Evolutionary conservation across 164 flowering plant genomes (phyloP), one percentile per base, ranked within the genome.

Genomic region (Aristolochia contorta): DNA sequence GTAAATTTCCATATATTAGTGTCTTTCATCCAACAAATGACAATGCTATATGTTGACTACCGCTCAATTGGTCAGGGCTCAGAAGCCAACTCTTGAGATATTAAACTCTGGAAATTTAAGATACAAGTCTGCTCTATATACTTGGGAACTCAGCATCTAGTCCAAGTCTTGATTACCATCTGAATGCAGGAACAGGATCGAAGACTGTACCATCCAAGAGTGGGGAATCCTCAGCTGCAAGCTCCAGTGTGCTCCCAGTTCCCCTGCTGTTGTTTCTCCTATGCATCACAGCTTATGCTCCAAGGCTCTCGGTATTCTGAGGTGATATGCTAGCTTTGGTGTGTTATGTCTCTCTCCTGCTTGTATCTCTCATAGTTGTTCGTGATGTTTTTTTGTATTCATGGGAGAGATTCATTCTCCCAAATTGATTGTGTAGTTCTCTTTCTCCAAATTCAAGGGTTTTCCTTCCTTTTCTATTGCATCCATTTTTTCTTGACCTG

Each of bases 151-250:
- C n/a, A 37, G 12, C 22, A 6, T 49, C n/a, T 20, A 49, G 7
- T 2, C 14, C 19, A 20, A 18, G 53, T 4, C 27, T 54, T 54
- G 3, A 54, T 12, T 19, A 13, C 12, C 30, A 13, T 20, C 23
- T 14, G 16, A 25, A 60, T 37, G 60, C 58, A 65, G 68, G 68
- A 58, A 46, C 19, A 19, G 68, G 60, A 30, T 55, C 65, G 4
- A 56, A 55, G 30, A 56, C 65, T 4, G 50, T 48, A 4, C 65
- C 69, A 46, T 47, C 60, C 3, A 56, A 71, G 18, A 30, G 37
- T 14, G 67, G 65, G 5, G 52, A 41, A n/a, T 16, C 70, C 63
- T 70, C 75, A 3, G 74, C 54, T 15, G 64, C 62, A 53, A 65
- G 56, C 53, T 25, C n/a, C 20, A 59, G 47, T 37, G 43, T 41